phyloP scores from a whole-genome alignment of 768 basidiomycete genomes.

The Auriscalpium vulgare region DNA sequence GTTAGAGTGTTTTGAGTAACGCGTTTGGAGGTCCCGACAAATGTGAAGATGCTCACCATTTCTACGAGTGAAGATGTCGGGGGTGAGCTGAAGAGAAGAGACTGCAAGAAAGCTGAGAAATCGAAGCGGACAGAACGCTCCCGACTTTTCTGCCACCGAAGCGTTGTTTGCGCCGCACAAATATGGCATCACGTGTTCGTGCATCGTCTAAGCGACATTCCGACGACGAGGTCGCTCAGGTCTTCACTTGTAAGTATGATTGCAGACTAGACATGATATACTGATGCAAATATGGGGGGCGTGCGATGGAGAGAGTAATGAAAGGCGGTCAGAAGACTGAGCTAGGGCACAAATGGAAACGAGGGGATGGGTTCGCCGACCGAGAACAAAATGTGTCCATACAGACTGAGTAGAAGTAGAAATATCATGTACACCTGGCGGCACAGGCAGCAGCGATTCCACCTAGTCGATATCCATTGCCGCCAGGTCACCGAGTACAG shows the following conservation, averaged over 20 bases:
- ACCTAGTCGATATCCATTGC: conserved; percentile 15
- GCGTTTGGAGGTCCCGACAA: too few species aligned
- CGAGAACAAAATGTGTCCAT: not conserved
- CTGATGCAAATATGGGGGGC: not conserved
- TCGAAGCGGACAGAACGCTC: conserved; percentile 1
- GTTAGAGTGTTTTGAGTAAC: too few species aligned
- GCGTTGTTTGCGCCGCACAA: conserved; percentile 1
- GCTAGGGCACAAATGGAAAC: not conserved
- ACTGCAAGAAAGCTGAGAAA: not conserved
- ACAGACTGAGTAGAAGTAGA: not conserved
- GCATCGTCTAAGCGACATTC: not conserved
- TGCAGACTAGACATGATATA: conserved; percentile 1
- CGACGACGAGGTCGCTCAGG: not conserved
- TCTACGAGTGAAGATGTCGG: not conserved
- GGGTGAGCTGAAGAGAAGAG: not conserved
- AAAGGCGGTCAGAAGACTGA: not conserved
- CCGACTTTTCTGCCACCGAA: conserved; percentile 1
- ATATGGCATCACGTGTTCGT: not conserved
- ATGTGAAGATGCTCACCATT: not conserved
- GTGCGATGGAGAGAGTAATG: not conserved
- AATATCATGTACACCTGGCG: not conserved
- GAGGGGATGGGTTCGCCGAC: not conserved
- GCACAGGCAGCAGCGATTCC: not conserved
- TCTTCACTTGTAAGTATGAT: not conserved
- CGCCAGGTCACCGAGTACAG: conserved; percentile 12